phyloP scores from a whole-genome alignment of 23 red algal genomes.

The Rhodosorus marinus region DNA sequence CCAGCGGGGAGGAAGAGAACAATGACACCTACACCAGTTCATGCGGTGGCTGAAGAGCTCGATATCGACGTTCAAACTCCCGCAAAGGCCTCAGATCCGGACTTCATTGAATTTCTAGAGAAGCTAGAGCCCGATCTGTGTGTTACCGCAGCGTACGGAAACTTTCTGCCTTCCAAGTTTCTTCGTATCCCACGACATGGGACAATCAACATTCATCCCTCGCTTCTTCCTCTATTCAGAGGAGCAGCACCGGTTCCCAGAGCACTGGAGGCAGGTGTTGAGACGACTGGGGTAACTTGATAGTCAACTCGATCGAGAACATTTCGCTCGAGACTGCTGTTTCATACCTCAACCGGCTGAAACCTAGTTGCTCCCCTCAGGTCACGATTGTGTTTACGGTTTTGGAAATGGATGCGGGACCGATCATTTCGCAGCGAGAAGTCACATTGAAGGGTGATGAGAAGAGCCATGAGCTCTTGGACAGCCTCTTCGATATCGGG shows the following conservation, averaged over 20 bases:
- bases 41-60: slow-evolving; percentile 24
- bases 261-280: slow-evolving; percentile 43
- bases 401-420: slow-evolving; percentile 85
- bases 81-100: slow-evolving; percentile 8
- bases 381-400: slow-evolving; percentile 53
- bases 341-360: too few species aligned
- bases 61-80: slow-evolving; percentile 46
- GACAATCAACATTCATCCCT: slow-evolving; percentile 93
- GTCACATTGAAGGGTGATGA: slow-evolving; percentile 37
- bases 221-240: slow-evolving; percentile 53
- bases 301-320: too few species aligned
- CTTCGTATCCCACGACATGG: slow-evolving; percentile 63
- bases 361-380: too few species aligned
- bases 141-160: slow-evolving; percentile 85
- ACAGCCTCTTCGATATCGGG: slow-evolving; percentile 42
- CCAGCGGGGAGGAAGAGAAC: slow-evolving; percentile 14
- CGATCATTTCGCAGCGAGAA: slow-evolving; percentile 35
- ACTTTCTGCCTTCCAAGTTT: slow-evolving; percentile 61
- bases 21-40: slow-evolving; percentile 44
- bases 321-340: too few species aligned
- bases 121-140: slow-evolving; percentile 42
- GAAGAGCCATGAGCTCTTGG: slow-evolving; percentile 44
- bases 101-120: slow-evolving; percentile 25
- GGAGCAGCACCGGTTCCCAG: slow-evolving; percentile 94
- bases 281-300: slow-evolving; percentile 55